Evolutionary conservation across 2,329 filamentous ascomycete species (phyloP).

Genomic region (Colletotrichum sp.): DNA sequence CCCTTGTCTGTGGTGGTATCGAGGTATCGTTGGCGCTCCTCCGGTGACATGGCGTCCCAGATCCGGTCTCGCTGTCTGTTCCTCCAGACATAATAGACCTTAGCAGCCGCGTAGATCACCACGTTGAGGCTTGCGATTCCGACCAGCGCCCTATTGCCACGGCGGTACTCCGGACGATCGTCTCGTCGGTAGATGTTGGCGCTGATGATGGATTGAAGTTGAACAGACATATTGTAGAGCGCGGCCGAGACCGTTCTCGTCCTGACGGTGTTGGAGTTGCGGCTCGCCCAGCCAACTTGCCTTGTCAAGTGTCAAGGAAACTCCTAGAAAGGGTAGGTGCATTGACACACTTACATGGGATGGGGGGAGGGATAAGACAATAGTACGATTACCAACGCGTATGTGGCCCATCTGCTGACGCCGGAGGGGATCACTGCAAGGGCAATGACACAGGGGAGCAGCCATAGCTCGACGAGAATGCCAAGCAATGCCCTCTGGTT

Average conservation of each 20-base stretch:
- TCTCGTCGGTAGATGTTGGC: conserved; percentile 53
- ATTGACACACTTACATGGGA: conserved; percentile 34
- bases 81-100: conserved; percentile 56
- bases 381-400: conserved; percentile 31
- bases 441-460: conserved; percentile 34
- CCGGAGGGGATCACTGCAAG: conserved; percentile 31
- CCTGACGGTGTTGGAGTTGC: conserved; percentile 67
- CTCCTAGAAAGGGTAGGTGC: not conserved
- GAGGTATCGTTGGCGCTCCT: conserved; percentile 21
- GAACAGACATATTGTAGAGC: conserved; percentile 60
- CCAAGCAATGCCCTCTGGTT: conserved; percentile 32
- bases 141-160: conserved; percentile 22
- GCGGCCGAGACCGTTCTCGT: conserved; percentile 67
- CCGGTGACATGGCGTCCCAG: conserved; percentile 51
- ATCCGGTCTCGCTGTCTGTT: conserved; percentile 49
- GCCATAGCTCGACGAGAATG: conserved; percentile 34
- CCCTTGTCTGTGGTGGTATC: conserved; percentile 22
- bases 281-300: conserved; percentile 51
- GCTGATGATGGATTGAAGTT: conserved; percentile 48
- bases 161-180: conserved; percentile 42
- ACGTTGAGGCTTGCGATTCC: conserved; percentile 24
- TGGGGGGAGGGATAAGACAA: conserved; percentile 42
- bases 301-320: conserved; percentile 42
- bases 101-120: conserved; percentile 47
- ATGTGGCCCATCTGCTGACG: conserved; percentile 32